phyloP scores from a whole-genome alignment of 805 yeast species.

The Wickerhamomyces subpelliculosus region DNA sequence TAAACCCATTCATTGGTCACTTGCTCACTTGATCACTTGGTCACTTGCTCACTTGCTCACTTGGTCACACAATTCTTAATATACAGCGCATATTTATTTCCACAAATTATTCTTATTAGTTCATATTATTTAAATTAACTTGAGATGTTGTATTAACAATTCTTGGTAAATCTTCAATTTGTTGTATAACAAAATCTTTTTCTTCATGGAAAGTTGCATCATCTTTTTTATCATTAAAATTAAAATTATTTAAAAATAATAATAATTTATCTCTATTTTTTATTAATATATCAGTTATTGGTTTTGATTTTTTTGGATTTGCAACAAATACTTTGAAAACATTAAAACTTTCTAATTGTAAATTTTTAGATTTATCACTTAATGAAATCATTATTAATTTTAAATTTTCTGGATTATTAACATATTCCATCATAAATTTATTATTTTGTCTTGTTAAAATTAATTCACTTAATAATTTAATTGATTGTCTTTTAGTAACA shows the following conservation, averaged over 20 bases:
- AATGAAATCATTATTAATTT: slow-evolving; percentile 81
- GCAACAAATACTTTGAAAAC: slow-evolving; percentile 95
- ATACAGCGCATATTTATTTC: no score
- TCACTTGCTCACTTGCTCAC: no score
- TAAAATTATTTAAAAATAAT: slow-evolving; percentile 60
- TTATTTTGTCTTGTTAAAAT: slow-evolving; percentile 68
- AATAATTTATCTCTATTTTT: slow-evolving; percentile 78
- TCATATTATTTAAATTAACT: not conserved
- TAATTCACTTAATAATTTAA: slow-evolving; percentile 66
- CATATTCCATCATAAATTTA: slow-evolving; percentile 65
- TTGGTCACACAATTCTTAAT: no score
- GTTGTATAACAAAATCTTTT: slow-evolving; percentile 69
- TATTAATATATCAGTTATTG: slow-evolving; percentile 70
- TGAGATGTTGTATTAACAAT: slow-evolving; percentile 25
- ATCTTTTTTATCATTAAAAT: slow-evolving; percentile 48
- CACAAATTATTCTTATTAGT: no score
- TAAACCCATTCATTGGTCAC: no score
- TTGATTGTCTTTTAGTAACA: slow-evolving; percentile 88
- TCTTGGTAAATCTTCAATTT: slow-evolving; percentile 67
- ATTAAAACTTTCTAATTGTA: slow-evolving; percentile 87
- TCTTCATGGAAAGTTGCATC: slow-evolving; percentile 70
- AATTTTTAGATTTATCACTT: slow-evolving; percentile 82
- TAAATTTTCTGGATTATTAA: slow-evolving; percentile 73
- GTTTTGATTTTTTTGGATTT: slow-evolving; percentile 82
- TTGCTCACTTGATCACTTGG: no score